phyloP scores from a whole-genome alignment of 805 yeast species.

The Saccharomycopsis babjevae region DNA sequence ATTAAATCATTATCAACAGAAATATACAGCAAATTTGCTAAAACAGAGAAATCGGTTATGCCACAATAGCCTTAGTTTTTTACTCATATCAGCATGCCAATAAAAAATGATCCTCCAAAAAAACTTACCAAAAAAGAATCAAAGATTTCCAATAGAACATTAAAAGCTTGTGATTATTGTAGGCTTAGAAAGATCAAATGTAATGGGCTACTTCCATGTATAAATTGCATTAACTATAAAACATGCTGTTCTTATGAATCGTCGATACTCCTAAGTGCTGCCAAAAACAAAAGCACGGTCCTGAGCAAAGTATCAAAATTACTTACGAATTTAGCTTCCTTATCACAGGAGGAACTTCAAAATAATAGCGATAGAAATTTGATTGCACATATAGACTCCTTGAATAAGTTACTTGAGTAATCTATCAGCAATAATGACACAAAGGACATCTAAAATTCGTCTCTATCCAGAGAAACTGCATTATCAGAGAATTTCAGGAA shows the following conservation, averaged over 20 bases:
- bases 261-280: not conserved
- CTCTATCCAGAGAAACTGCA: slow-evolving; percentile 1
- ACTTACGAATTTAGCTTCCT: not conserved
- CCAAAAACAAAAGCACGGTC: not conserved
- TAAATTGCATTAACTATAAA: slow-evolving; percentile 30
- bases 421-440: not conserved
- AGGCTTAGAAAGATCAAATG: slow-evolving; percentile 37
- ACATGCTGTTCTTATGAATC: slow-evolving; percentile 29
- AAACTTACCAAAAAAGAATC: not conserved
- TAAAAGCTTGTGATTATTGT: slow-evolving; percentile 40
- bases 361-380: not conserved
- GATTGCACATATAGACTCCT: not conserved
- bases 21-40: too few species aligned
- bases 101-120: too few species aligned
- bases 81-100: too few species aligned
- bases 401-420: slow-evolving; percentile 2
- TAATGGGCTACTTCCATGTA: slow-evolving; percentile 36
- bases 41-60: too few species aligned
- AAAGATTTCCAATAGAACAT: slow-evolving; percentile 16
- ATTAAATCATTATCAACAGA: too few species aligned
- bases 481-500: not conserved
- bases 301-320: not conserved
- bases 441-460: not conserved
- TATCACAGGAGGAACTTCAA: not conserved
- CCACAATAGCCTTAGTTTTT: too few species aligned